These are phyloP conservation scores for Geoglossum glabrum DNA, from an alignment of 495 filamentous ascomycete genomes.

Conservation along the genomic window DNA sequence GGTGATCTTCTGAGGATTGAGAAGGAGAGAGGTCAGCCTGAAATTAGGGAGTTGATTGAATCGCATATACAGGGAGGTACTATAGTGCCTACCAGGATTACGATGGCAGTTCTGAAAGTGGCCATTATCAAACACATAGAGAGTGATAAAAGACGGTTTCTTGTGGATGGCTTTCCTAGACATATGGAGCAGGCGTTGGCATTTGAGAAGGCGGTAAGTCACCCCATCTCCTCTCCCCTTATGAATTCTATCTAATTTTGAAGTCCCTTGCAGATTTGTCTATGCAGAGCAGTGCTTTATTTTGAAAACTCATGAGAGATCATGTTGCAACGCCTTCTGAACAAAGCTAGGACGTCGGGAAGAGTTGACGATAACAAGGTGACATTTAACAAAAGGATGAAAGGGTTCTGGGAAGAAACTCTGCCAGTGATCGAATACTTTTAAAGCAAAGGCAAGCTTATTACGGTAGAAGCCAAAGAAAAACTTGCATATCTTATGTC, in stretches of 20 bases:
- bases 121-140: conserved; percentile 11
- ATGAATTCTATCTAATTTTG: background rate
- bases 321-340: conserved; percentile 4
- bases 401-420: conserved; percentile 2
- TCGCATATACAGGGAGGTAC: conserved; percentile 10
- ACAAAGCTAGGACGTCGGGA: background rate
- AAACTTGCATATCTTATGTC: too few relatives aligned
- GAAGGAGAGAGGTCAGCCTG: background rate
- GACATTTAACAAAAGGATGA: conserved; percentile 5
- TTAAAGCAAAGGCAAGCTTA: background rate
- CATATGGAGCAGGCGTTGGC: conserved; percentile 14
- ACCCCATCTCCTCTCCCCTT: background rate
- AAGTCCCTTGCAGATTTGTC: background rate
- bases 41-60: conserved; percentile 4
- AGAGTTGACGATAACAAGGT: conserved; percentile 8
- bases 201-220: conserved; percentile 16
- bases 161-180: conserved; percentile 23
- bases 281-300: conserved; percentile 1
- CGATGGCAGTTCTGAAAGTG: background rate
- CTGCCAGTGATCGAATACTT: conserved; percentile 8
- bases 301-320: conserved; percentile 4
- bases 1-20: conserved; percentile 20
- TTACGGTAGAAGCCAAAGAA: conserved; percentile 1
- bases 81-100: conserved; percentile 14
- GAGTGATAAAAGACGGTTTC: conserved; percentile 3